Evolutionary conservation across 1,139 yeast genomes (phyloP).

Genomic region (Taphrina flavorubra): DNA sequence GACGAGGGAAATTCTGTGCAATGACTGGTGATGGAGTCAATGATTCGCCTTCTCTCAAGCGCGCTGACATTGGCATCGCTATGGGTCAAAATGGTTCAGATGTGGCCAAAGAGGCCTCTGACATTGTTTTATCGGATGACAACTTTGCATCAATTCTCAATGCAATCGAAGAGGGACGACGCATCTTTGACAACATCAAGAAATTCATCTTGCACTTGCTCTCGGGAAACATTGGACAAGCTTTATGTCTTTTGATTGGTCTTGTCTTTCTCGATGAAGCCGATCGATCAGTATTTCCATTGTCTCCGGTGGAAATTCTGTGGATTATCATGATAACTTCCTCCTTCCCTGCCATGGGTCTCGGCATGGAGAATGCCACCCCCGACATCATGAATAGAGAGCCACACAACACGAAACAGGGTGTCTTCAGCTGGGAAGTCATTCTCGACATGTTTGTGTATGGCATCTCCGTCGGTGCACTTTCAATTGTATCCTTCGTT

Average conservation of each 20-base stretch:
- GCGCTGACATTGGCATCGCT: conserved; percentile 86
- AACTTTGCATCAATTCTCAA: conserved; percentile 77
- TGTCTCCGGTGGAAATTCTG: conserved; percentile 77
- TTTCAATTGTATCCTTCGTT: conserved; percentile 72
- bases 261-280: conserved; percentile 67
- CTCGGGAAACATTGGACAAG: conserved; percentile 81
- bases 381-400: conserved; percentile 70
- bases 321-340: conserved; percentile 82
- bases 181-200: conserved; percentile 81
- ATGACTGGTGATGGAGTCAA: conserved; percentile 92
- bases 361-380: conserved; percentile 71
- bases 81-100: conserved; percentile 84
- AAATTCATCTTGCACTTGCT: conserved; percentile 80
- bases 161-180: conserved; percentile 81
- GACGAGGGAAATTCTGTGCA: conserved; percentile 72
- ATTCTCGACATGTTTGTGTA: conserved; percentile 74
- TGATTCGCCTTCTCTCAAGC: conserved; percentile 80
- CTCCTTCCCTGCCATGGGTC: conserved; percentile 87
- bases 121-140: conserved; percentile 74
- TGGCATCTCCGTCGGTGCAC: conserved; percentile 74
- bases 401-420: conserved; percentile 63
- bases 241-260: conserved; percentile 71
- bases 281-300: conserved; percentile 72
- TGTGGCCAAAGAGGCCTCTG: conserved; percentile 81
- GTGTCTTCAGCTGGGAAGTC: conserved; percentile 73